Conservation (phyloP, 805 yeast genomes). For the Metschnikowia rubicola region DNA sequence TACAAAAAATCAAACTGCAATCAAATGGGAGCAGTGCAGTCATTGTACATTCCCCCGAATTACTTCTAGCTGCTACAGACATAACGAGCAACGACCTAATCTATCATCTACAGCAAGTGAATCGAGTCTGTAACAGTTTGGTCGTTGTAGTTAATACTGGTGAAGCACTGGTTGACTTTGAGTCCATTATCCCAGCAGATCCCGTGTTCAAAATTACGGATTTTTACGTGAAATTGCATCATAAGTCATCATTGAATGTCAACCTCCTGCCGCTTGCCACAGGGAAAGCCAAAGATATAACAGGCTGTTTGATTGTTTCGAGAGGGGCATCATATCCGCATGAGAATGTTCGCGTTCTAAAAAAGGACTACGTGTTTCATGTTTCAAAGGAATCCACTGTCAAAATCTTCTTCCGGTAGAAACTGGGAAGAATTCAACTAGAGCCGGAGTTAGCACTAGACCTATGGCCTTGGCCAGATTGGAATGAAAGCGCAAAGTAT, state of each 20-base stretch:
- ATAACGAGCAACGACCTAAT: conserved; percentile 32
- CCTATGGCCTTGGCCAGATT: too few species aligned
- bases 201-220: conserved; percentile 44
- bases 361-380: conserved; percentile 62
- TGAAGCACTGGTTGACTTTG: conserved; percentile 29
- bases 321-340: conserved; percentile 47
- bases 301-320: conserved; percentile 64
- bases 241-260: conserved; percentile 51
- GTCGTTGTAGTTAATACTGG: conserved; percentile 39
- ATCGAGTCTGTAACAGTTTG: conserved; percentile 29
- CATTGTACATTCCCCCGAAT: conserved; percentile 47
- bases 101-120: conserved; percentile 30
- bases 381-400: conserved; percentile 52
- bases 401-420: conserved; percentile 44
- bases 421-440: too few species aligned
- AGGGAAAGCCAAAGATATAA: conserved; percentile 78
- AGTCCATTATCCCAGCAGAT: conserved; percentile 19
- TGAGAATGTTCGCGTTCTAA: conserved; percentile 32
- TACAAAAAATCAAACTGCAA: conserved; percentile 6
- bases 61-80: conserved; percentile 42
- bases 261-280: conserved; percentile 66
- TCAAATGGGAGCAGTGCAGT: conserved; percentile 22
- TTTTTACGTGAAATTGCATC: conserved; percentile 45
- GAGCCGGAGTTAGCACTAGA: too few species aligned
- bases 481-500: too few species aligned